Evolutionary conservation across 2,329 filamentous ascomycete species (phyloP).

Genomic region (Sclerotiophoma versabilis): DNA sequence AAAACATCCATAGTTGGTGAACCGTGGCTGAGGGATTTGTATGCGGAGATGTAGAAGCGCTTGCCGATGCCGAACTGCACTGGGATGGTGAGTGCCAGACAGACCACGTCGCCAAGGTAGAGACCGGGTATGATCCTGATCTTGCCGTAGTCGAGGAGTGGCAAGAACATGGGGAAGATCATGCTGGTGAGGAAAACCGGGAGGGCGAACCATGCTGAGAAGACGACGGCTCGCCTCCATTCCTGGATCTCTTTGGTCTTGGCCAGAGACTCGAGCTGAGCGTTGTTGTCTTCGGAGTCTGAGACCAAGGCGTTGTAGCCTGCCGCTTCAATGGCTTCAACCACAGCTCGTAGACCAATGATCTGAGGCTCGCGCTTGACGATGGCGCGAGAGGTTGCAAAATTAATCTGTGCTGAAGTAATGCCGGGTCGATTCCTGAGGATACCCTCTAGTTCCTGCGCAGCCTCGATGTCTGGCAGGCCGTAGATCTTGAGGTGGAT

Average conservation of each 20-base stretch:
- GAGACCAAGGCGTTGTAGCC: slow-evolving; percentile 90
- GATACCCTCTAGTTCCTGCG: slow-evolving; percentile 72
- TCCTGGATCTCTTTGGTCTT: slow-evolving; percentile 97
- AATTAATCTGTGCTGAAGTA: slow-evolving; percentile 73
- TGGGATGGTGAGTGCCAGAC: slow-evolving; percentile 83
- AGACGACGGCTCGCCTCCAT: slow-evolving; percentile 82
- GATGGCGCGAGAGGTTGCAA: slow-evolving; percentile 75
- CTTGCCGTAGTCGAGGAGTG: slow-evolving; percentile 77
- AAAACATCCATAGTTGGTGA: slow-evolving; percentile 98
- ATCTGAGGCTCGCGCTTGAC: slow-evolving; percentile 75
- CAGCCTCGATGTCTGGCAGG: slow-evolving; percentile 73
- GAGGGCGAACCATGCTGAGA: slow-evolving; percentile 81
- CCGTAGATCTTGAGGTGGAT: slow-evolving; percentile 88
- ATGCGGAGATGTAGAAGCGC: slow-evolving; percentile 93
- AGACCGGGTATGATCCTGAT: slow-evolving; percentile 74
- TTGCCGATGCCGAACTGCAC: slow-evolving; percentile 96
- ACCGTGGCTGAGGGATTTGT: slow-evolving; percentile 86
- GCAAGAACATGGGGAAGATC: slow-evolving; percentile 87
- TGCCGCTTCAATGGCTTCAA: slow-evolving; percentile 79
- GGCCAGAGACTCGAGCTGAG: slow-evolving; percentile 91
- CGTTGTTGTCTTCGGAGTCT: slow-evolving; percentile 94
- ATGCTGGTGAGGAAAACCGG: slow-evolving; percentile 94
- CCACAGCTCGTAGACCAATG: slow-evolving; percentile 81
- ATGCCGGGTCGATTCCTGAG: slow-evolving; percentile 74
- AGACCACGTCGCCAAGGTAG: slow-evolving; percentile 87